These are phyloP conservation scores for Dioszegia crocea DNA, from an alignment of 768 basidiomycete genomes.

Conservation along the genomic window DNA sequence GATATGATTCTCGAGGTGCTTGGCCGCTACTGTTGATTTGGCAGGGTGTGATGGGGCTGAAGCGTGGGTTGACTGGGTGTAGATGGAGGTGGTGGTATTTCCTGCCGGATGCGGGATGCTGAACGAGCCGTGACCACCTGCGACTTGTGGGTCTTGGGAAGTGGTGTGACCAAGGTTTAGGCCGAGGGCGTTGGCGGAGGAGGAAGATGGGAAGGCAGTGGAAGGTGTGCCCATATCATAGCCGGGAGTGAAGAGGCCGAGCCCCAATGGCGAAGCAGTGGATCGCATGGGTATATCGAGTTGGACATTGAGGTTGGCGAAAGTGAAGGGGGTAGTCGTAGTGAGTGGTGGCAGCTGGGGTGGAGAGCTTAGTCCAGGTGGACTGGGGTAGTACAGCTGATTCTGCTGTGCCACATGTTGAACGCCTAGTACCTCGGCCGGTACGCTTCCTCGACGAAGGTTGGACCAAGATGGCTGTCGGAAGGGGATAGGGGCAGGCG, in stretches of 20 bases:
- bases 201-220: background rate
- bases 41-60: conserved; percentile 1
- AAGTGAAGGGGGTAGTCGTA: background rate
- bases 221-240: background rate
- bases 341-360: background rate
- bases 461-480: conserved; percentile 8
- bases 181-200: background rate
- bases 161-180: background rate
- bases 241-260: conserved; percentile 11
- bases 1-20: conserved; percentile 21
- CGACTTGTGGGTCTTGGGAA: background rate
- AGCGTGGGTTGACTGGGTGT: background rate
- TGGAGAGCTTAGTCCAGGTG: background rate
- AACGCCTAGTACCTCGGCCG: background rate
- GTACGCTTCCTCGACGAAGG: background rate
- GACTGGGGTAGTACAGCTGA: background rate
- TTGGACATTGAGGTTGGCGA: background rate
- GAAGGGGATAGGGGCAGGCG: conserved; percentile 3
- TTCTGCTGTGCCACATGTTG: background rate
- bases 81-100: conserved; percentile 1
- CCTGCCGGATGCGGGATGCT: background rate
- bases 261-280: background rate
- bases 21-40: conserved; percentile 22
- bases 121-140: background rate
- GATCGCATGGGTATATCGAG: background rate